phyloP scores from a whole-genome alignment of 768 basidiomycete species.

The Mycena vulgaris region DNA sequence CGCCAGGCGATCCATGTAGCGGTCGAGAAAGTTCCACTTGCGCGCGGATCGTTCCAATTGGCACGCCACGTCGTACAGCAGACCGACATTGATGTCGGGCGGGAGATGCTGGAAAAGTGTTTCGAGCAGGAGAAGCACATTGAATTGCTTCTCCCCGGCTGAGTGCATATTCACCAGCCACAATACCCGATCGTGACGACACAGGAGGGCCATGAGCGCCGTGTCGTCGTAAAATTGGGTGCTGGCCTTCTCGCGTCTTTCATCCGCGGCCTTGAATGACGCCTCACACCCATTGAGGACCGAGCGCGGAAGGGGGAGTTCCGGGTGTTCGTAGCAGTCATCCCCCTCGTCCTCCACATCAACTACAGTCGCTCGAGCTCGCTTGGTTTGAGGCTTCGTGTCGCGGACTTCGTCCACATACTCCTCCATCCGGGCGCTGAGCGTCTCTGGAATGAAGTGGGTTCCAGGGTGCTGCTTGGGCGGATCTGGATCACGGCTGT shows the following conservation, averaged over 20 bases:
- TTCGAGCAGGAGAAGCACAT: slow-evolving; percentile 38
- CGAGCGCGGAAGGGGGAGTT: slow-evolving; percentile 45
- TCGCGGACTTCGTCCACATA: slow-evolving; percentile 35
- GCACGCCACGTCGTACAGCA: slow-evolving; percentile 50
- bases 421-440: slow-evolving; percentile 40
- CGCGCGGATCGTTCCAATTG: slow-evolving; percentile 35
- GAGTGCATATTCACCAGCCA: slow-evolving; percentile 12
- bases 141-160: background rate
- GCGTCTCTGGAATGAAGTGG: slow-evolving; percentile 41
- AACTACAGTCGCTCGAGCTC: background rate
- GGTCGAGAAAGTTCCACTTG: slow-evolving; percentile 9
- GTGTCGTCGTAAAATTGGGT: slow-evolving; percentile 48
- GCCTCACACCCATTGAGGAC: slow-evolving; percentile 44
- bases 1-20: slow-evolving; percentile 34
- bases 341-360: slow-evolving; percentile 1
- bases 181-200: slow-evolving; percentile 51
- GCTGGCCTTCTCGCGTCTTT: slow-evolving; percentile 43
- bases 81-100: slow-evolving; percentile 21
- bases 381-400: background rate
- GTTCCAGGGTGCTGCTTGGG: slow-evolving; percentile 39
- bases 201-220: slow-evolving; percentile 55
- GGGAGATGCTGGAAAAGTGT: slow-evolving; percentile 48
- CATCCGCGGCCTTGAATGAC: slow-evolving; percentile 44
- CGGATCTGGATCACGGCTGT: slow-evolving; percentile 34
- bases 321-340: slow-evolving; percentile 38